A percentile compares a stretch with the other conserved stretches of the same genome.
These are phyloP conservation scores for Dactylis glomerata DNA, from an alignment of 176 grass and related monocot genomes.

Conservation along the genomic window DNA sequence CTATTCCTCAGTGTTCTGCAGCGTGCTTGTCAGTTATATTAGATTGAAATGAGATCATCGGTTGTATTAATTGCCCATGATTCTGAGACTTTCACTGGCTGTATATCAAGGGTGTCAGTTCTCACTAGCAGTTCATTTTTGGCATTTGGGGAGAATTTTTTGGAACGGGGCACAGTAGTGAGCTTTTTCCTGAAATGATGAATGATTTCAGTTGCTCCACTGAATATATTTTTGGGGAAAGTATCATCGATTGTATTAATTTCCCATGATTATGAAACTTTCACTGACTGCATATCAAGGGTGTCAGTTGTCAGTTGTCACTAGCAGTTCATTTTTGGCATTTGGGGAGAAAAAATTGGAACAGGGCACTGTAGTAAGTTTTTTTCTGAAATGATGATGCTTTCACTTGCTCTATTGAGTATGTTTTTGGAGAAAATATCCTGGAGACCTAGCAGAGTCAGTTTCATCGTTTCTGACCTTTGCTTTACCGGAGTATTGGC, in stretches of 20 bases:
- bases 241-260: background rate
- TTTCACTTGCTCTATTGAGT: background rate
- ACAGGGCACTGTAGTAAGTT: background rate
- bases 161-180: background rate
- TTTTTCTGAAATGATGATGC: background rate
- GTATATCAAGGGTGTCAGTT: background rate
- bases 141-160: background rate
- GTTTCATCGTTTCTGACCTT: background rate
- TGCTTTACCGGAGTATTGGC: background rate
- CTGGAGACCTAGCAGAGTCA: background rate
- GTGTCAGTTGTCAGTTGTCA: background rate
- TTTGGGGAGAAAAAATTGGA: background rate
- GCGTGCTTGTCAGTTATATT: background rate
- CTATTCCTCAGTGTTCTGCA: background rate
- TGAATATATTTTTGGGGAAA: background rate
- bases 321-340: background rate
- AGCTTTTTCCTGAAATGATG: background rate
- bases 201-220: background rate
- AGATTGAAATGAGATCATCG: background rate
- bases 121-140: background rate
- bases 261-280: background rate
- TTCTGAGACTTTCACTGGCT: background rate
- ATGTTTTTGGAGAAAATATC: background rate
- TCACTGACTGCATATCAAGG: background rate
- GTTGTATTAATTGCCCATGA: background rate